A percentile compares a stretch with the other conserved stretches of the same genome.
Conservation (phyloP, 1,284 basidiomycete genomes). For the Fomitopsis pinicola region DNA sequence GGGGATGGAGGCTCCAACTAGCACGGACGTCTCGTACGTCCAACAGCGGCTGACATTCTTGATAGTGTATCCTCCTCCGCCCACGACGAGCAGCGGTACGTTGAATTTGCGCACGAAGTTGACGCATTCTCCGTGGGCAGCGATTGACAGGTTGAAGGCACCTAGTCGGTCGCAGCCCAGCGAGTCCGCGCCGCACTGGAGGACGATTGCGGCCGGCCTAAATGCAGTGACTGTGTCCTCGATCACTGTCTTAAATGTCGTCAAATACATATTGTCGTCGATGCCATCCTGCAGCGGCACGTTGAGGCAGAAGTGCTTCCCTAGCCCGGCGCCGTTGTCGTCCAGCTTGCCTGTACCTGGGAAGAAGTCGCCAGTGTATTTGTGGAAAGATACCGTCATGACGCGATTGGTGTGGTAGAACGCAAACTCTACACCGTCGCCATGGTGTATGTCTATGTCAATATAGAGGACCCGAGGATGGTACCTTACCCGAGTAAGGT, state of each 20-base stretch:
- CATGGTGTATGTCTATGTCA: constrained; percentile 97
- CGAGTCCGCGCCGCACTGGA: constrained; percentile 97
- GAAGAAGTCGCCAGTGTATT: constrained; percentile 98
- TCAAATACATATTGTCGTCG: constrained; percentile 95
- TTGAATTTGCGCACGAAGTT: constrained; percentile 93
- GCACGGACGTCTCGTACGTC: constrained; percentile 96
- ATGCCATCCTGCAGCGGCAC: constrained; percentile 96
- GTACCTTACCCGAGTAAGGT: constrained; percentile 44
- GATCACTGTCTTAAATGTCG: constrained; percentile 94
- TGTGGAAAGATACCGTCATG: constrained; percentile 99
- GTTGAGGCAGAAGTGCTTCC: constrained; percentile 96
- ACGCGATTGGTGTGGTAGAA: constrained; percentile 98
- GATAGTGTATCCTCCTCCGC: constrained; percentile 95
- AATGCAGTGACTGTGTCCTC: constrained; percentile 91
- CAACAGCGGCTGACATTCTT: constrained; percentile 98
- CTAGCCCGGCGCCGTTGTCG: constrained; percentile 82
- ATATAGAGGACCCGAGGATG: constrained; percentile 93
- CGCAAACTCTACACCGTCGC: constrained; percentile 95
- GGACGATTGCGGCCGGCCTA: constrained; percentile 86
- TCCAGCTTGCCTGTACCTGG: constrained; percentile 92
- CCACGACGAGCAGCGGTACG: constrained; percentile 86
- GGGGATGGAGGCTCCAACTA: constrained; percentile 82
- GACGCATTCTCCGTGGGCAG: constrained; percentile 98
- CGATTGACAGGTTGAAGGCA: constrained; percentile 98
- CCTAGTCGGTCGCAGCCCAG: constrained; percentile 93